A percentile compares a stretch with the other conserved stretches of the same genome.
Evolutionary conservation across 805 yeast species (phyloP).

Genomic region (Saccharomyces paradoxus): DNA sequence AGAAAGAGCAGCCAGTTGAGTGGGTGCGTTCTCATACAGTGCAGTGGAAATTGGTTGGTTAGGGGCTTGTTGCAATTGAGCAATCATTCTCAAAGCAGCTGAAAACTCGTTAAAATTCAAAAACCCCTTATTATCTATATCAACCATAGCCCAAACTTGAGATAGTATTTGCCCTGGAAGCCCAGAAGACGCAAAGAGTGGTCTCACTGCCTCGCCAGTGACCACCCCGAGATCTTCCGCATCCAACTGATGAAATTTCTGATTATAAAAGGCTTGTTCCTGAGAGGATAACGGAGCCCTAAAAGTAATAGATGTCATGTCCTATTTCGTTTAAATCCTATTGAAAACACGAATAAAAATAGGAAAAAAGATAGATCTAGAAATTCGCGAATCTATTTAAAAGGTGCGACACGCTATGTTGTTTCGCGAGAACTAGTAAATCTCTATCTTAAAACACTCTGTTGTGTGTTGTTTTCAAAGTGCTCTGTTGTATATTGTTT

Average conservation of each 20-base stretch:
- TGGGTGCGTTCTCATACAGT: conserved; percentile 23
- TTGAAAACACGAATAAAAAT: not conserved
- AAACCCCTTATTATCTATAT: conserved; percentile 77
- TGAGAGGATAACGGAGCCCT: conserved; percentile 49
- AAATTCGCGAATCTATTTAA: not conserved
- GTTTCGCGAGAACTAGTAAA: not conserved
- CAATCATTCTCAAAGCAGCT: conserved; percentile 81
- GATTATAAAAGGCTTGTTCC: conserved; percentile 68
- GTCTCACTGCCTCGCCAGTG: conserved; percentile 80
- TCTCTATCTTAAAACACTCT: not conserved
- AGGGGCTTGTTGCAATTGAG: conserved; percentile 68
- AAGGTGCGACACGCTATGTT: not conserved
- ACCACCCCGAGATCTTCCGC: conserved; percentile 70
- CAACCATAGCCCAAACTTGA: conserved; percentile 93
- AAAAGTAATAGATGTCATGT: conserved; percentile 21
- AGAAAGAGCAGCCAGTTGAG: conserved; percentile 31
- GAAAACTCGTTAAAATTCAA: conserved; percentile 74
- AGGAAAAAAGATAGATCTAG: not conserved
- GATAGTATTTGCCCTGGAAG: conserved; percentile 71
- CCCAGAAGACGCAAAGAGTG: conserved; percentile 78
- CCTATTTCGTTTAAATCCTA: not conserved
- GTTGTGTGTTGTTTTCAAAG: not conserved
- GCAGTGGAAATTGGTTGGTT: conserved; percentile 41
- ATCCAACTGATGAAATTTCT: conserved; percentile 71
- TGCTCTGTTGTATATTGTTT: not conserved